A percentile compares a stretch with the other conserved stretches of the same genome.
Evolutionary conservation across 225 moss, liverwort and hornwort genomes (phyloP).

Genomic region (Polytrichum commune): DNA sequence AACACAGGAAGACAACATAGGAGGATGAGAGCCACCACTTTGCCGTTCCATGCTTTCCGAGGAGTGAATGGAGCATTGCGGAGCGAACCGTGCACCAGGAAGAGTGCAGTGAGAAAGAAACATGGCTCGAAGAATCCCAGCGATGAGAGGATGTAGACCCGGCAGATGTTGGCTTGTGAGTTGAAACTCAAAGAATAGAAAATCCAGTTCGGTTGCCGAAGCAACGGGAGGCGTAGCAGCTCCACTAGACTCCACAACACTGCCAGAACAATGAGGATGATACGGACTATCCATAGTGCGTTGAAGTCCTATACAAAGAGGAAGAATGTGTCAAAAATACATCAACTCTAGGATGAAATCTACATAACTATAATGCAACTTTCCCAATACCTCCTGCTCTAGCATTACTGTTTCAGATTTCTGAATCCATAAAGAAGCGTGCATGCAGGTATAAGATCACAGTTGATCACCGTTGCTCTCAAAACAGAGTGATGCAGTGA

Average conservation of each 20-base stretch:
- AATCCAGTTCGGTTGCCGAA: constrained; percentile 79
- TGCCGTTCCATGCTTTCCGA: constrained; percentile 88
- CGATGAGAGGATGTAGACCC: constrained; percentile 80
- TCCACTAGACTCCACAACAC: constrained; percentile 87
- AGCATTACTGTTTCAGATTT: too few species aligned
- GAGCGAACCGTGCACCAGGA: constrained; percentile 83
- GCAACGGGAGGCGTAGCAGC: constrained; percentile 83
- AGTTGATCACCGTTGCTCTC: too few species aligned
- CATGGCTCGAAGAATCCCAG: constrained; percentile 90
- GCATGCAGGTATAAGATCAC: too few species aligned
- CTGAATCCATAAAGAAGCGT: too few species aligned
- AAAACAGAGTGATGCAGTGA: too few species aligned
- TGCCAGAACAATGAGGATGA: constrained; percentile 85
- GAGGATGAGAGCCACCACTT: constrained; percentile 75
- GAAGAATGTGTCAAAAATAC: background rate
- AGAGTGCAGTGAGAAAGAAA: constrained; percentile 90
- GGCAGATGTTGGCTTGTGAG: constrained; percentile 83
- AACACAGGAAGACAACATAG: constrained; percentile 86
- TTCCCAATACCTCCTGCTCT: too few species aligned
- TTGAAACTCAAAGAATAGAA: constrained; percentile 67
- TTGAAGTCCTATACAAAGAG: constrained; percentile 69
- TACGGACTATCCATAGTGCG: constrained; percentile 89
- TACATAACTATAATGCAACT: too few species aligned
- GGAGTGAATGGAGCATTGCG: constrained; percentile 84
- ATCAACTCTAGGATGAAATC: too few species aligned